These are phyloP conservation scores for Acacia acuminata DNA, from an alignment of 306 rosid genomes.

Conservation along the genomic window DNA sequence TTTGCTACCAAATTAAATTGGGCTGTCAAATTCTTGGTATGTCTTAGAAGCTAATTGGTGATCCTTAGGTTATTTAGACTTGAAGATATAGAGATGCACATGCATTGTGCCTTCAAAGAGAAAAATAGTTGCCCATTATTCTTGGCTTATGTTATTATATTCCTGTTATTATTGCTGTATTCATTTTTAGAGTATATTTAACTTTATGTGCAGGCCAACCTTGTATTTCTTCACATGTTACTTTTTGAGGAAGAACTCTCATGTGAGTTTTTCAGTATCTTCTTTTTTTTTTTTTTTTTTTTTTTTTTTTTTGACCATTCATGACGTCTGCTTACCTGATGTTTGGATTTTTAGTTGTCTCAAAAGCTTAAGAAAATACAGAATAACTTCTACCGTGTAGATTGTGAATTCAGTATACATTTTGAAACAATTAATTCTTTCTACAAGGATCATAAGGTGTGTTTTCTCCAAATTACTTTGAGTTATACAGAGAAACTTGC, in stretches of 20 bases:
- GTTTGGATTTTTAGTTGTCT: constrained; percentile 5
- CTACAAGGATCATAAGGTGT: not conserved
- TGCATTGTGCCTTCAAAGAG: not conserved
- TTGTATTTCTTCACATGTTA: constrained; percentile 79
- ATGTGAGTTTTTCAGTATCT: constrained; percentile 57
- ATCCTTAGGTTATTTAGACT: not conserved
- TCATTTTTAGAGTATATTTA: constrained; percentile 32
- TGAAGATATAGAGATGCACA: not conserved
- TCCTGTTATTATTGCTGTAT: constrained; percentile 22
- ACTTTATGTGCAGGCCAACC: constrained; percentile 63
- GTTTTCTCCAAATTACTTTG: no score
- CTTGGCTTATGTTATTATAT: constrained; percentile 14
- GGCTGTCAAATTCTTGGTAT: constrained; percentile 1
- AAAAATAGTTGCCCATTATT: not conserved
- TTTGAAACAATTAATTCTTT: not conserved
- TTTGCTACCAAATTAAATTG: not conserved
- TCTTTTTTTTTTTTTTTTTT: constrained; percentile 5
- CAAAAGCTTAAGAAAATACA: not conserved
- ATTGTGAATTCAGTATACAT: not conserved
- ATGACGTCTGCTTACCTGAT: constrained; percentile 15
- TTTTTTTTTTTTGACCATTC: not conserved
- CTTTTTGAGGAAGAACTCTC: constrained; percentile 75
- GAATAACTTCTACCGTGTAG: not conserved
- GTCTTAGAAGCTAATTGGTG: constrained; percentile 7
- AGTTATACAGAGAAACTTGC: no score